Conservation (phyloP, 371 early-diverging fungal genomes). For the Quaeritorhiza haematococci region DNA sequence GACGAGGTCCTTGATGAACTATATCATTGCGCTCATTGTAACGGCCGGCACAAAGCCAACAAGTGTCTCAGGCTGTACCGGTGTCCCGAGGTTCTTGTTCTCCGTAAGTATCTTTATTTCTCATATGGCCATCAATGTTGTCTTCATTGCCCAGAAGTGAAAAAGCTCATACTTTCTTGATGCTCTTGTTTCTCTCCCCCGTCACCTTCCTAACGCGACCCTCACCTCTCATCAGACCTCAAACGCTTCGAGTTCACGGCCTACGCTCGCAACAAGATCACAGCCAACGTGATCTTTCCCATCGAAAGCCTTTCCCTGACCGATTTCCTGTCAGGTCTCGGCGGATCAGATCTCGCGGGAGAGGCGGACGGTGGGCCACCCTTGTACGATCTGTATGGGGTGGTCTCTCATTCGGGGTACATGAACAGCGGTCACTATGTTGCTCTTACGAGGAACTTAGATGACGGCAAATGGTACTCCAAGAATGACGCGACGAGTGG, state of each 20-base stretch:
- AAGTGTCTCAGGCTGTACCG: conserved; percentile 78
- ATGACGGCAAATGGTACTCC: conserved; percentile 65
- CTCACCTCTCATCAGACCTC: conserved; percentile 52
- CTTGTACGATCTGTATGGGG: conserved; percentile 83
- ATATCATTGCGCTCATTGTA: conserved; percentile 80
- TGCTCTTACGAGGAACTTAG: conserved; percentile 74
- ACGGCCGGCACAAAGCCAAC: conserved; percentile 61
- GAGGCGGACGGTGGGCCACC: no score
- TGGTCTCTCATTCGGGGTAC: conserved; percentile 89
- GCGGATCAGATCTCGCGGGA: no score
- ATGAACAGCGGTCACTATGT: conserved; percentile 91
- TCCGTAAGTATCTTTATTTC: conserved; percentile 56
- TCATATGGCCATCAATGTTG: no score
- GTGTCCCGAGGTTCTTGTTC: conserved; percentile 77
- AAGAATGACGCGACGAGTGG: conserved; percentile 32
- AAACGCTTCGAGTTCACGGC: conserved; percentile 85
- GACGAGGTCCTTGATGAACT: conserved; percentile 47
- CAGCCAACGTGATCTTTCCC: conserved; percentile 73
- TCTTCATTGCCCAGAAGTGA: no score
- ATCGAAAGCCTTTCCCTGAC: conserved; percentile 53
- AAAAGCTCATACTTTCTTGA: no score
- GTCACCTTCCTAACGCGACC: no score
- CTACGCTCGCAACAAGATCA: conserved; percentile 80
- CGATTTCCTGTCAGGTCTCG: no score
- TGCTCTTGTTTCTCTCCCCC: no score